Evolutionary conservation across 176 grass and related monocot species (phyloP), one percentile per base, ranked within the genome.

Genomic region (Otatea glauca): DNA sequence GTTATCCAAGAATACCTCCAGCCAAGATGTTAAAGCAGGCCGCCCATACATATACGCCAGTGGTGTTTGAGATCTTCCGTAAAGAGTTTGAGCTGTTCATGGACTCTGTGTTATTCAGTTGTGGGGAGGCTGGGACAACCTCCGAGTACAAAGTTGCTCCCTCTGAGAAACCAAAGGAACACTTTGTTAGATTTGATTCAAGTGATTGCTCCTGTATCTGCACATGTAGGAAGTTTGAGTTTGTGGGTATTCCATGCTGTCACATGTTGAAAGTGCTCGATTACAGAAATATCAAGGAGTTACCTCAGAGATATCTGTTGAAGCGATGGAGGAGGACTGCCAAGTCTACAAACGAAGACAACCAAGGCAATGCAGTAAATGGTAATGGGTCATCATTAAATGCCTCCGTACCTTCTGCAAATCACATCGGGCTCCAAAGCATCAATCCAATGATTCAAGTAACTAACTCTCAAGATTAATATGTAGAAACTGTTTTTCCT

Each of bases 1-100:
- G 92, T 82, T 93, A 93, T 95, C 96, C 96, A 58, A 95, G 96
- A 93, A 98, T 98, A 84, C 96, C 93, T 8, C 93, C 96, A 39
- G 91, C 96, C 25, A 98, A 95, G 82, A 91, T 98, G 88, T 86
- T 98, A 64, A 98, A 91, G 85, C 96, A 95, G 80, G 86, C 93
- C 77, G 93, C 96, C 21, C 94, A 98, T 90, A 93, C 92, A 69
- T 98, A 98, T 76, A 98, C 96, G 10, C 96, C 96, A 11, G 93
- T 98, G 75, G 91, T 98, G 65, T 98, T 98, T 90, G 96, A 98
- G 78, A 91, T 98, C 53, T 98, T 98, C 32, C 86, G 93, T 34
- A 98, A 92, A 85, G 96, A 98, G 73, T 98, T 98, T 90, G 96
- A 98, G 85, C 85, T 95, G 75, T 98, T 98, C 82, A 98, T 98